Percentiles rank a stretch among this genome's conserved stretches.
These are phyloP conservation scores for Celoporthe dispersa DNA, from an alignment of 2,329 filamentous ascomycete genomes.

Conservation along the genomic window DNA sequence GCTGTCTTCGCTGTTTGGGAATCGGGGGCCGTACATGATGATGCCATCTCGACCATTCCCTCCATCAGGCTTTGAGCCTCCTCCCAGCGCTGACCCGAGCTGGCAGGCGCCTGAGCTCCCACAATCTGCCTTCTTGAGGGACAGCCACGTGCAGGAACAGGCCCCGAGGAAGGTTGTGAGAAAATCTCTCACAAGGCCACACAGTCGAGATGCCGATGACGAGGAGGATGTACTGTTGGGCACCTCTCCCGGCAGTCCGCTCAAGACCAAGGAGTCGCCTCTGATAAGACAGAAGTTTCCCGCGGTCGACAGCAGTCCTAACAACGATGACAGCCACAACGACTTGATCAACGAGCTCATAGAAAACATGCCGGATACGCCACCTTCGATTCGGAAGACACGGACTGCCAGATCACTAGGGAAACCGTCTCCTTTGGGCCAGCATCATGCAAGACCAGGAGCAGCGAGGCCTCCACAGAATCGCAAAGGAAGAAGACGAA, in stretches of 20 bases:
- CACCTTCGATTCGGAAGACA: conserved; percentile 14
- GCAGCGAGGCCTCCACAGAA: neutral
- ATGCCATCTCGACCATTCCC: conserved; percentile 9
- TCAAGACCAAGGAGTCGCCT: conserved; percentile 10
- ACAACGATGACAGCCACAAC: conserved; percentile 20
- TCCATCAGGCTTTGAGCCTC: conserved; percentile 29
- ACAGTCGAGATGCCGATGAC: conserved; percentile 34
- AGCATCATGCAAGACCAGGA: neutral
- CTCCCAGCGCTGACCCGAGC: conserved; percentile 39
- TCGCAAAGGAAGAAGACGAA: neutral
- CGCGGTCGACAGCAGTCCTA: conserved; percentile 23
- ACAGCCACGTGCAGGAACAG: conserved; percentile 22
- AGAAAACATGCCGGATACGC: conserved; percentile 22
- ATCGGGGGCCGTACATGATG: conserved; percentile 24
- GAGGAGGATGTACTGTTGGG: conserved; percentile 41
- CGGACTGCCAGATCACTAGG: neutral
- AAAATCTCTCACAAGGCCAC: conserved; percentile 27
- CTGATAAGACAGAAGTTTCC: conserved; percentile 25
- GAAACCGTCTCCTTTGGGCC: conserved; percentile 10
- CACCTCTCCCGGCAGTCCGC: neutral
- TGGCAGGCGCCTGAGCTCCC: conserved; percentile 46
- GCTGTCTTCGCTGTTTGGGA: conserved; percentile 32
- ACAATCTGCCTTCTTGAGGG: conserved; percentile 26
- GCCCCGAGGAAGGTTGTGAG: conserved; percentile 23
- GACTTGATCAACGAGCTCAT: conserved; percentile 26